Evolutionary conservation across 768 basidiomycete genomes (phyloP), one percentile per base, ranked within the genome.

Genomic region (Russula dissimulans): DNA sequence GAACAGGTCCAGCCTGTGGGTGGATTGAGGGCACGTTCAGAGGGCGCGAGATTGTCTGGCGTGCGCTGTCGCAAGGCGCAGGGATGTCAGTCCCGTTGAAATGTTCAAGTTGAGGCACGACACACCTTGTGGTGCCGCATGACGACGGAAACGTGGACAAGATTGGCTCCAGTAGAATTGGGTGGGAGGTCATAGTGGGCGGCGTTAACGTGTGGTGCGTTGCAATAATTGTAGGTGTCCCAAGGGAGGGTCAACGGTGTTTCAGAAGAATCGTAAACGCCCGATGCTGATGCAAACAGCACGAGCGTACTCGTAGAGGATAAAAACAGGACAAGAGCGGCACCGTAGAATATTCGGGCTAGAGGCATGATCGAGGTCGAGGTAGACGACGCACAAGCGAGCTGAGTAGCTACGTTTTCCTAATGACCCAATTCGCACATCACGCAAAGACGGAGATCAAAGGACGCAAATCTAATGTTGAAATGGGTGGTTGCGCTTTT

Each of bases 211-310:
- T 77, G 79, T 0, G 79, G 77, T 0, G 79, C 79, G 53, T 80
- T 80, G 69, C 79, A 80, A 57, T 79, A 80, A 54, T 80, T 80
- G 70, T 80, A 79, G 31, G 78, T 80, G 68, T 79, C 74, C 79
- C 79, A 79, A 0, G 77, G 75, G 11, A 75, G 65, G 47, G 62
- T 39, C 0, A 56, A 56, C 10, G 79, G 79, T 1, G 79, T 79
- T 36, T 67, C 18, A 2, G 79, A 80, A 5, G 77, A 73, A 48
- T 76, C 72, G 66, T 80, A 80, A 32, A 80, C 67, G 6, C 78
- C 78, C n/a, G 62, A 64, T n/a, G 59, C 55, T 36, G 55, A 57
- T 3, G 48, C 43, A 14, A 59, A 48, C 8, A 39, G 45, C 5
- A 46, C 48, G 38, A 52, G 31, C 26, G 34, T 32, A 18, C 17